A percentile compares a stretch with the other conserved stretches of the same genome.
These are phyloP conservation scores for Pichia sp. DNA, from an alignment of 1,139 yeast genomes.

Conservation along the genomic window DNA sequence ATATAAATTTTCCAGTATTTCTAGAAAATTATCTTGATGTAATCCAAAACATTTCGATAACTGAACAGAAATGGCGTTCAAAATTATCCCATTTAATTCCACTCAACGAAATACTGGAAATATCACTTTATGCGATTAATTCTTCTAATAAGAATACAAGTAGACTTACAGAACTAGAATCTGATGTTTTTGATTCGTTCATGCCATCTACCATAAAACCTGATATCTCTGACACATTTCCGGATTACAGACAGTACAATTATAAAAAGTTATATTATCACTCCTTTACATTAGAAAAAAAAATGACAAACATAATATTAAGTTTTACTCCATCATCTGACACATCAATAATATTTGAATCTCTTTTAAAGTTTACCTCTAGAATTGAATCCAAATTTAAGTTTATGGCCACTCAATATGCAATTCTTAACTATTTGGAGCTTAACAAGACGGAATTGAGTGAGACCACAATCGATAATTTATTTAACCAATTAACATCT, in stretches of 20 bases:
- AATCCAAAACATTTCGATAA: not conserved
- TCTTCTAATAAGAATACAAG: not conserved
- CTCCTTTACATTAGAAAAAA: conserved; percentile 3
- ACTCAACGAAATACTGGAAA: not conserved
- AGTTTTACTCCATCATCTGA: too few species aligned
- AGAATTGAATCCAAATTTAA: conserved; percentile 7
- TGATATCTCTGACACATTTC: not conserved
- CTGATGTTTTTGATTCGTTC: conserved; percentile 11
- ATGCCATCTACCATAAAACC: conserved; percentile 1
- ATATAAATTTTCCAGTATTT: not conserved
- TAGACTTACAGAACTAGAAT: not conserved
- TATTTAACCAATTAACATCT: conserved; percentile 7
- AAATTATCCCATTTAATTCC: not conserved
- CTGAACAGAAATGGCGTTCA: not conserved
- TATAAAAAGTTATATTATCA: not conserved
- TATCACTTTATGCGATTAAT: not conserved
- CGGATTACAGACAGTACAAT: conserved; percentile 7
- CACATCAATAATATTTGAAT: too few species aligned
- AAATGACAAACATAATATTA: not conserved
- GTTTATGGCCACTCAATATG: conserved; percentile 11
- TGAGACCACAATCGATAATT: conserved; percentile 2
- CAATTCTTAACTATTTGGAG: conserved; percentile 5
- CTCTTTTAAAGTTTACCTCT: conserved; percentile 2
- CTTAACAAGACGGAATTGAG: not conserved
- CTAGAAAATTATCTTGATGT: not conserved